phyloP scores from a whole-genome alignment of 2,329 filamentous ascomycete genomes.

The Venturia aucupariae region DNA sequence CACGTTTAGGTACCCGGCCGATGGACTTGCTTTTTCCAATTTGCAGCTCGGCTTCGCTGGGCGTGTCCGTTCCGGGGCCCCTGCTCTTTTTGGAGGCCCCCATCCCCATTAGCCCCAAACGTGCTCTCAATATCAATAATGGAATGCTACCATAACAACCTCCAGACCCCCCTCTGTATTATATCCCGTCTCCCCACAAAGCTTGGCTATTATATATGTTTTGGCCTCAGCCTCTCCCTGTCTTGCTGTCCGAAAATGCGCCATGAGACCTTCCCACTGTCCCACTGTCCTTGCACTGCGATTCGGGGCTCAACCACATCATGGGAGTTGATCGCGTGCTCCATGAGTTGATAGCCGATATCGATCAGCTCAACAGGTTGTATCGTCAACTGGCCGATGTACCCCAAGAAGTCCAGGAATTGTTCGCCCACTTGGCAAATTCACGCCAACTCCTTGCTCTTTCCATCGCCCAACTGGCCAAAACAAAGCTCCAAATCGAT shows the following conservation, averaged over 20 bases:
- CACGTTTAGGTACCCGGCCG: not conserved
- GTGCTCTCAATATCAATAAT: too few species aligned
- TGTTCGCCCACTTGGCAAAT: constrained; percentile 1
- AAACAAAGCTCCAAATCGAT: not conserved
- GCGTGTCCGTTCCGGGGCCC: not conserved
- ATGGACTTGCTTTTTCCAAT: not conserved
- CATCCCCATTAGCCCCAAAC: too few species aligned
- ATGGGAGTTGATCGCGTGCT: constrained; percentile 13
- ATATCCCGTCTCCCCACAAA: not conserved
- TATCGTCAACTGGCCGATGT: constrained; percentile 8
- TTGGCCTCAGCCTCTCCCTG: not conserved
- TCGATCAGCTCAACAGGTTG: constrained; percentile 11
- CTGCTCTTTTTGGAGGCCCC: not conserved
- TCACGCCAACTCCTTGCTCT: not conserved
- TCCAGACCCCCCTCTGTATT: not conserved
- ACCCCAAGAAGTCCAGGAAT: constrained; percentile 4
- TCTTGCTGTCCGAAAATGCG: not conserved
- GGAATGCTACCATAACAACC: not conserved
- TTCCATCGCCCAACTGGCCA: not conserved
- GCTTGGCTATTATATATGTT: not conserved
- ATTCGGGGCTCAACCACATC: not conserved
- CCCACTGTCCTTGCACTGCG: not conserved
- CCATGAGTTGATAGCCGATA: constrained; percentile 11
- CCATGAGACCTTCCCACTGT: not conserved
- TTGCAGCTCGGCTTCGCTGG: not conserved